Evolutionary conservation across 441 rosid genomes (phyloP).

Genomic region (Raphanus hybrid): DNA sequence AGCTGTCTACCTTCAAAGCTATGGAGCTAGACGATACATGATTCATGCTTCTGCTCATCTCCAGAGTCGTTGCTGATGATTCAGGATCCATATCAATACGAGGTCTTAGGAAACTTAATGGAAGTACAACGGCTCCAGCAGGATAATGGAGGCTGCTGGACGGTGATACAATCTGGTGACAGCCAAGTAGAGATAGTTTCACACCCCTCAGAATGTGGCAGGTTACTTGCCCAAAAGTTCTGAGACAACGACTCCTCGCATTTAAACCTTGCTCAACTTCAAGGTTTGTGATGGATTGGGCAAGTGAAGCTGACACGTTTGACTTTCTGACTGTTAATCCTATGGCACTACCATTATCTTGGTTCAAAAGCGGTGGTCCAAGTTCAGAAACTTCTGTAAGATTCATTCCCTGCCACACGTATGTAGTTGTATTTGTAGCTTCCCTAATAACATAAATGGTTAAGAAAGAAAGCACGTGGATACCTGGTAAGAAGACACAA

Average conservation of each 20-base stretch:
- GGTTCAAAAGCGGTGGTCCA: constrained; percentile 75
- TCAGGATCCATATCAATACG: constrained; percentile 32
- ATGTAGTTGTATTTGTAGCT: not conserved
- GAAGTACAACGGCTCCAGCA: constrained; percentile 59
- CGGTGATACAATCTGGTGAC: constrained; percentile 52
- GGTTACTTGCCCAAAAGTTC: constrained; percentile 75
- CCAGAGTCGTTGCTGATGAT: constrained; percentile 40
- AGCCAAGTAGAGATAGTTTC: constrained; percentile 66
- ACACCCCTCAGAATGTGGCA: constrained; percentile 62
- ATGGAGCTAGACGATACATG: constrained; percentile 43
- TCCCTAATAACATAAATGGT: not conserved
- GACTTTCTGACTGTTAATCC: constrained; percentile 69
- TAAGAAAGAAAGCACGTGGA: not conserved
- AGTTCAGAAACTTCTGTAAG: constrained; percentile 57
- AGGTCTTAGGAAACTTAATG: constrained; percentile 52
- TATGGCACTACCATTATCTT: constrained; percentile 62
- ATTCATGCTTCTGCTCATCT: constrained; percentile 31
- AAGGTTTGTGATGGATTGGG: constrained; percentile 60
- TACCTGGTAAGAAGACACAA: constrained; percentile 62
- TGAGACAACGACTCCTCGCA: constrained; percentile 48
- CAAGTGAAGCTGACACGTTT: constrained; percentile 64
- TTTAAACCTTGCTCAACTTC: constrained; percentile 42
- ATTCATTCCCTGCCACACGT: constrained; percentile 60
- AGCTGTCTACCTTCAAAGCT: constrained; percentile 50
- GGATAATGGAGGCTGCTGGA: constrained; percentile 34